These are phyloP conservation scores for Tetrapyrgos nigripes DNA, from an alignment of 1,284 basidiomycete genomes.

Conservation along the genomic window DNA sequence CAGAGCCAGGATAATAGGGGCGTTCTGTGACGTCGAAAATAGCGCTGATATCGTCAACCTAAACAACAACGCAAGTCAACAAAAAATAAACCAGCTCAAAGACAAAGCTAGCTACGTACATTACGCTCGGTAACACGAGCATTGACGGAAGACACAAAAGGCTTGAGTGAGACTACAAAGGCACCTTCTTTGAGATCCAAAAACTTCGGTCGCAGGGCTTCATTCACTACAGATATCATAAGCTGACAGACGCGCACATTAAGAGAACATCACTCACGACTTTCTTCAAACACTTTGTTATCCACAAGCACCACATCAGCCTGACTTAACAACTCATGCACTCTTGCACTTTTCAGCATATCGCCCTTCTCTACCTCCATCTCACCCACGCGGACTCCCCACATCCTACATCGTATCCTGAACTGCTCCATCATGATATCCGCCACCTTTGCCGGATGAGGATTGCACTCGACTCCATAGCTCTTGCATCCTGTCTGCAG, in stretches of 20 bases:
- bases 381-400: conserved; percentile 71
- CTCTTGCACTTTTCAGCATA: conserved; percentile 67
- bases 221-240: conserved; percentile 62
- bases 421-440: conserved; percentile 67
- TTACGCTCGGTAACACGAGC: conserved; percentile 78
- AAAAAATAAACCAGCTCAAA: background rate
- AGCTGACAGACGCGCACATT: conserved; percentile 4
- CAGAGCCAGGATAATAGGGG: conserved; percentile 70
- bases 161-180: conserved; percentile 75
- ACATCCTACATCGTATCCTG: conserved; percentile 71
- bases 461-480: conserved; percentile 74
- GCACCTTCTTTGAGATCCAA: conserved; percentile 83
- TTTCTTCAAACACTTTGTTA: conserved; percentile 79
- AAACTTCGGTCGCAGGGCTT: conserved; percentile 74
- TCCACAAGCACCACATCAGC: conserved; percentile 82
- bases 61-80: conserved; percentile 4
- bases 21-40: conserved; percentile 77
- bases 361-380: conserved; percentile 78
- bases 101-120: conserved; percentile 45
- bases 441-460: conserved; percentile 69
- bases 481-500: conserved; percentile 77
- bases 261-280: conserved; percentile 52
- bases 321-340: conserved; percentile 64
- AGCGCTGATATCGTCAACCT: conserved; percentile 76
- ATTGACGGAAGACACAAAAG: conserved; percentile 63